Evolutionary conservation across 2,329 filamentous ascomycete genomes (phyloP), one percentile per base, ranked within the genome.

Genomic region (Elsinoe australis): DNA sequence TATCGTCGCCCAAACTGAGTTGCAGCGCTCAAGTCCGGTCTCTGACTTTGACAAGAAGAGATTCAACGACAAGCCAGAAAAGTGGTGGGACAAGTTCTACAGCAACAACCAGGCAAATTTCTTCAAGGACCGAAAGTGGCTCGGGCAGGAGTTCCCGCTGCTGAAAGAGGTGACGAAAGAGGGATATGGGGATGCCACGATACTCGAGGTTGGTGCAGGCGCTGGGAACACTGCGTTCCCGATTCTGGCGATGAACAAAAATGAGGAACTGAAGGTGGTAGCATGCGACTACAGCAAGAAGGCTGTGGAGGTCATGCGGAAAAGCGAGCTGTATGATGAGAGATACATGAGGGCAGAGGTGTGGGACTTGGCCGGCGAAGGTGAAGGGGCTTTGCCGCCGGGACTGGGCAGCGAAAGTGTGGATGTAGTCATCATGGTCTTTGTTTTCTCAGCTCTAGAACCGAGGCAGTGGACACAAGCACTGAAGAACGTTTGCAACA

Each of bases 31-130:
- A 59, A 76, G 84, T 53, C 90, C 89, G 49, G 92, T 95, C 42
- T 89, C 83, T 34, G 88, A 95, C 53, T 95, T 94, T 72, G 89
- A 98, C 67, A 88, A 88, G 66, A 78, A 82, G 82, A 71, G 73
- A 75, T 95, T 95, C 73, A 96, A 95, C 64, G 72, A 75, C 36
- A 79, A 94, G 55, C 92, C 92, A 0, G 89, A 87, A 53, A 94
- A 88, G 66, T 96, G 88, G 87, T 98, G 92, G 92, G 92, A 98
- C 61, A 71, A 85, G 49, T 98, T 98, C 69, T 98, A 98, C 73
- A 89, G 92, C 69, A 95, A 96, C 70, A 96, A 98, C 68, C 86
- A 85, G 15, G 79, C 83, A 59, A 96, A 96, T 62, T 98, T 98
- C 69, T 98, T 98, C 79, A 98, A 98, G 69, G 85, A 98, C 63